Conservation (phyloP, 202 grass and related monocot genomes). For the Zizania palustris region DNA sequence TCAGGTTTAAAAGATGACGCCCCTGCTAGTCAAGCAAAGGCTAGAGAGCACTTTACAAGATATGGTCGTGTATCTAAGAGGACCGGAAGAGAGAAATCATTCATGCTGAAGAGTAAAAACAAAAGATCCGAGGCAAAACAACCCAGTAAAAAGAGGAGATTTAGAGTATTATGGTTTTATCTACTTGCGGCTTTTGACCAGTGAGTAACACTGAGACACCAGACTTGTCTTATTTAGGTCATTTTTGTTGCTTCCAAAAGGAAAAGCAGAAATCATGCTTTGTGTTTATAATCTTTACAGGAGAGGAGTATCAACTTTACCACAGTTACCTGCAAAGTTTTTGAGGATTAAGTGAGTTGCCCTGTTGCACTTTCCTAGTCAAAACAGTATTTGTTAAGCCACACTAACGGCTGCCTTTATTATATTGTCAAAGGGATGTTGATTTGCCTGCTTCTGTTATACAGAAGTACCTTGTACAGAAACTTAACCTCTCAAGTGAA, state of each 20-base stretch:
- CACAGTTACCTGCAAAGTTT: conserved; percentile 63
- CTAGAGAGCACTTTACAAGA: conserved; percentile 36
- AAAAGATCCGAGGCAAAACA: conserved; percentile 44
- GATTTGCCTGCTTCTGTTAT: conserved; percentile 66
- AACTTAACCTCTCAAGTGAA: conserved; percentile 68
- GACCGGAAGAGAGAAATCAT: conserved; percentile 30
- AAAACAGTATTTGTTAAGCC: conserved; percentile 18
- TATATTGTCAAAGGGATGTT: conserved; percentile 55
- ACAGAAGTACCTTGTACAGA: conserved; percentile 66
- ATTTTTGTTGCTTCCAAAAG: conserved; percentile 27
- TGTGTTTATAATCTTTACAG: conserved; percentile 50
- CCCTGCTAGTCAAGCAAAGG: conserved; percentile 42
- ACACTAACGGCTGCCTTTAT: conserved; percentile 27
- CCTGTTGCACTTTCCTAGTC: background rate
- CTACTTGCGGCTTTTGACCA: conserved; percentile 75
- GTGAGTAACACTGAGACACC: conserved; percentile 47
- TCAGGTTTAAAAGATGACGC: conserved; percentile 45
- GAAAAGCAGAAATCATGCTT: conserved; percentile 28
- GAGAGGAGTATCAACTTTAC: conserved; percentile 59
- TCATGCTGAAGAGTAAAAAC: conserved; percentile 39
- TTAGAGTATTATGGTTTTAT: conserved; percentile 62
- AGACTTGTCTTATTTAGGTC: conserved; percentile 18
- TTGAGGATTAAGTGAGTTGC: conserved; percentile 73
- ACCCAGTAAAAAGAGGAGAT: conserved; percentile 42
- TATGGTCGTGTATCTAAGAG: conserved; percentile 45